Conservation (phyloP, 169 alveolate species). For the Cytauxzoon felis region DNA sequence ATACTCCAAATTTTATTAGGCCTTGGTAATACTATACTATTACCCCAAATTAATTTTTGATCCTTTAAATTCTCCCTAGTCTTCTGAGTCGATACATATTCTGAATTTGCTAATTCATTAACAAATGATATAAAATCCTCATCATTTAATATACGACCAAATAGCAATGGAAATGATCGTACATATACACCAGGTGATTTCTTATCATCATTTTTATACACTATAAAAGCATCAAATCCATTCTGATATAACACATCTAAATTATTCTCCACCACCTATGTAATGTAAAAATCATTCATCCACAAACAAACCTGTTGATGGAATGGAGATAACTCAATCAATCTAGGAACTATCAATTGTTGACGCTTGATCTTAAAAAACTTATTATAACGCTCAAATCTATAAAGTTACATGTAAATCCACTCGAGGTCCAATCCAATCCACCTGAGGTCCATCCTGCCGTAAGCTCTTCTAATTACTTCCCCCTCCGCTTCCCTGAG, state of each 20-base stretch:
- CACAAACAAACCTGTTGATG: slow-evolving; percentile 30
- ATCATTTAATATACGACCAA: slow-evolving; percentile 53
- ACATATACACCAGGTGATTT: slow-evolving; percentile 46
- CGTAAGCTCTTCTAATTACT: too few species aligned
- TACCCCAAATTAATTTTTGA: slow-evolving; percentile 37
- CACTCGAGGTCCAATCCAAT: not conserved
- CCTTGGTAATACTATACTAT: slow-evolving; percentile 61
- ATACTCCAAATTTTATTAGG: slow-evolving; percentile 81
- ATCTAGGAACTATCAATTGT: slow-evolving; percentile 86
- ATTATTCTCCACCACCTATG: slow-evolving; percentile 48
- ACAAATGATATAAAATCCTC: slow-evolving; percentile 57
- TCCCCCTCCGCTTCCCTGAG: too few species aligned
- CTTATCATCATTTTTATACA: not conserved
- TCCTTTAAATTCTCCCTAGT: too few species aligned
- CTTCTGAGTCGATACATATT: too few species aligned
- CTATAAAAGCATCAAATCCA: slow-evolving; percentile 40
- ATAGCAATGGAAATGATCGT: slow-evolving; percentile 43
- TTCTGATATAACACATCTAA: slow-evolving; percentile 31
- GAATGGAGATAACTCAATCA: slow-evolving; percentile 82
- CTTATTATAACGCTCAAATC: slow-evolving; percentile 86
- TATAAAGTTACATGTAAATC: not conserved
- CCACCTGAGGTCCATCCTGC: too few species aligned
- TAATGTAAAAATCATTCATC: not conserved
- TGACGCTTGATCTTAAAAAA: slow-evolving; percentile 81
- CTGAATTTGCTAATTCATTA: slow-evolving; percentile 31